Base-by-base conservation (phyloP, 2,329 filamentous ascomycete species). In the Aspergillus fumigatus region DNA sequence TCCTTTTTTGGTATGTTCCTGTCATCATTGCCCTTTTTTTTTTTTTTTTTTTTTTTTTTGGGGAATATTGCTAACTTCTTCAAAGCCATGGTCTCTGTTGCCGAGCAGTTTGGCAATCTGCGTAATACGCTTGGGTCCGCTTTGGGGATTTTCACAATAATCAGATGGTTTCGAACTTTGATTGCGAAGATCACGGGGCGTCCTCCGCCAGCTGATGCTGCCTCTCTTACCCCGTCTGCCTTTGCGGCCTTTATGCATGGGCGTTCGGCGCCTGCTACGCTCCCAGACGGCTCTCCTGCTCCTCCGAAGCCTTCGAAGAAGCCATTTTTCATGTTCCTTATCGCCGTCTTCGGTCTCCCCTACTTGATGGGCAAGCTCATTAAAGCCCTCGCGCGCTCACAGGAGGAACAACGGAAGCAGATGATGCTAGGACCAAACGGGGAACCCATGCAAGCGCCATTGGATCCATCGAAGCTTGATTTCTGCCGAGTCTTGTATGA, bases 301-400 rank as follows among this genome's bases (percentile, higher is more conserved):
- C 80, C 85, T 19, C 78, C 89, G 3, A 87, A 86, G 66, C 92
- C 93, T 19, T 96, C 90, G 70, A 91, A 90, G 73, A 99, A 97
- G 75, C 94, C 94, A 0, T 90, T 99, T 67, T 83, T 99, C 70
- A 93, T 99, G 80, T 99, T 99, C 80, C 80, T 97, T 59, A 80
- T 95, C 47, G 93, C 94, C 19, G 92, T 96, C 4, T 96, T 99
- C 68, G 95, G 94, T 53, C 82, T 99, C 14, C 94, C 94, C 5
- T 99, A 96, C 73, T 82, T 99, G 50, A 97, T 99, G 92, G 88
- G 89, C 76, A 99, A 97, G 78, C 84, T 96, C 65, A 97, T 99
- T 72, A 87, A 86, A 69, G 83, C 90, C 1, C 82, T 99, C 41
- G 91, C 92, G 17, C 85, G 88, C 38, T 88, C 87, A 4, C 90